These are phyloP conservation scores for Viridothelium virens DNA, from an alignment of 495 filamentous ascomycete genomes.

Conservation along the genomic window DNA sequence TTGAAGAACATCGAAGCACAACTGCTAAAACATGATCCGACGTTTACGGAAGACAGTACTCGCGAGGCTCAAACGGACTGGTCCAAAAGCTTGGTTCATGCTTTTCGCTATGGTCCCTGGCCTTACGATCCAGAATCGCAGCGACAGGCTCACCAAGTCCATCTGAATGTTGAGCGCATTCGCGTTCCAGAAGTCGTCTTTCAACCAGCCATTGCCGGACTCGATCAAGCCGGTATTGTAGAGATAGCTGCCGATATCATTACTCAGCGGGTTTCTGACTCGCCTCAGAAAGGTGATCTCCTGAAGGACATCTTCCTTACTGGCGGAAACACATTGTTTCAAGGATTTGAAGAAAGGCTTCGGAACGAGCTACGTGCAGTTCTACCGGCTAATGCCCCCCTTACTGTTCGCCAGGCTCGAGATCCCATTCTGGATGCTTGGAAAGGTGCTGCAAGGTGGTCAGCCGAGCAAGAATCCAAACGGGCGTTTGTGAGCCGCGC, in stretches of 20 bases:
- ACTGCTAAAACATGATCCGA: constrained; percentile 74
- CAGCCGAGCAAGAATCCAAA: constrained; percentile 28
- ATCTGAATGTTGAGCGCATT: constrained; percentile 94
- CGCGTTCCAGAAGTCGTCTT: constrained; percentile 93
- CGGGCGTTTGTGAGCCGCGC: constrained; percentile 30
- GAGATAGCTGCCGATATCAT: constrained; percentile 85
- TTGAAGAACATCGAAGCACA: constrained; percentile 73
- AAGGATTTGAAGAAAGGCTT: constrained; percentile 78
- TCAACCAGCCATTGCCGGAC: constrained; percentile 86
- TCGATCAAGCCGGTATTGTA: constrained; percentile 88
- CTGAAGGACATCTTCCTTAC: constrained; percentile 86
- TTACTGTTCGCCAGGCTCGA: constrained; percentile 60
- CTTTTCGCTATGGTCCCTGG: constrained; percentile 78
- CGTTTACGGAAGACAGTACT: constrained; percentile 83
- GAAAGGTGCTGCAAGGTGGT: constrained; percentile 85
- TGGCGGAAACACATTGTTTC: constrained; percentile 82
- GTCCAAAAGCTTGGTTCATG: constrained; percentile 82
- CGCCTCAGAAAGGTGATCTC: constrained; percentile 52
- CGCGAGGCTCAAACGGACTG: constrained; percentile 88
- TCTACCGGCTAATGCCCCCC: constrained; percentile 56
- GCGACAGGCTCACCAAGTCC: constrained; percentile 75
- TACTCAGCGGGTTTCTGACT: constrained; percentile 60
- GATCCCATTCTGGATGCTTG: constrained; percentile 81
- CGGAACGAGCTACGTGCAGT: constrained; percentile 60
- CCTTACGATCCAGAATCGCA: constrained; percentile 76